Evolutionary conservation across 2,329 filamentous ascomycete genomes (phyloP).

Genomic region (Phymatotrichopsis omnivora): DNA sequence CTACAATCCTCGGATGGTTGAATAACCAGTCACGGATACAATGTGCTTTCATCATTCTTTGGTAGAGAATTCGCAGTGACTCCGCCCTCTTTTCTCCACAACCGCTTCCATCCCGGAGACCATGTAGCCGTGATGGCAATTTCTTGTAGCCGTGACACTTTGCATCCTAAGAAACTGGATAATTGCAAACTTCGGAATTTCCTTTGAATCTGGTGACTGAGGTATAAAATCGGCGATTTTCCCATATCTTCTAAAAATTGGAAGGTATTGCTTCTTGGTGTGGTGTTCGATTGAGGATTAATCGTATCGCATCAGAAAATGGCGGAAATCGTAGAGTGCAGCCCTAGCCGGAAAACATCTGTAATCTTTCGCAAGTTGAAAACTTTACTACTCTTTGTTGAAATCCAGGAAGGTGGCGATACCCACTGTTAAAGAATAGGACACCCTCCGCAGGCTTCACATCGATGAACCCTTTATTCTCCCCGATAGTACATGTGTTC

Average conservation of each 20-base stretch:
- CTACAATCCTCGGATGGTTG: conserved; percentile 75
- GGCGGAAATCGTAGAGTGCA: conserved; percentile 40
- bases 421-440: conserved; percentile 77
- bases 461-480: conserved; percentile 72
- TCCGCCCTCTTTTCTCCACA: conserved; percentile 56
- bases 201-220: conserved; percentile 77
- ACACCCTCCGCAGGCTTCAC: conserved; percentile 67
- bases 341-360: conserved; percentile 83
- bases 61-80: conserved; percentile 76
- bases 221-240: conserved; percentile 77
- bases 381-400: too few species aligned
- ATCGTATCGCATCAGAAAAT: conserved; percentile 45
- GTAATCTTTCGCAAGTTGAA: not conserved
- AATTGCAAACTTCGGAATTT: conserved; percentile 67
- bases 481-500: conserved; percentile 39
- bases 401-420: too few species aligned
- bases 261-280: conserved; percentile 48
- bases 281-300: conserved; percentile 40
- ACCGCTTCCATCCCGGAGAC: conserved; percentile 55
- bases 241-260: conserved; percentile 80
- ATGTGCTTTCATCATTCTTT: conserved; percentile 63
- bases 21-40: conserved; percentile 82
- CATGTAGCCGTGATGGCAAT: conserved; percentile 79
- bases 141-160: conserved; percentile 77
- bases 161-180: conserved; percentile 65